phyloP scores from a whole-genome alignment of 2,329 filamentous ascomycete species.

The Leptographium flavum region DNA sequence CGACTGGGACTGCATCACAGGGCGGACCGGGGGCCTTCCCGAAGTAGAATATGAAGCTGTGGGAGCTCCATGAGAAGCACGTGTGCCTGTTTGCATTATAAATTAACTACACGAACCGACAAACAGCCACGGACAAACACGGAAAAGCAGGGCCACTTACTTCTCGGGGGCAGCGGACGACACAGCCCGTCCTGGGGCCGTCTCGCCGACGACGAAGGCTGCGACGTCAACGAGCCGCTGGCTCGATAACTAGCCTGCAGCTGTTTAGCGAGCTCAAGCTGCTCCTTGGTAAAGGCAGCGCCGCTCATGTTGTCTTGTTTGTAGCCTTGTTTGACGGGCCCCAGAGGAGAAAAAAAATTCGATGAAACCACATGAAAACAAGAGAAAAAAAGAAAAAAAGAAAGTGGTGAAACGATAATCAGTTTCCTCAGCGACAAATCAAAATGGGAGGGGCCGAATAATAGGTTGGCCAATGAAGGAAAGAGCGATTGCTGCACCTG shows the following conservation, averaged over 20 bases:
- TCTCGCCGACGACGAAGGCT: not conserved
- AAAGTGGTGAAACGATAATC: too few relatives aligned
- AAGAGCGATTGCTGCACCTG: too few relatives aligned
- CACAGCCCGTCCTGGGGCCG: not conserved
- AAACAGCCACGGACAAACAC: not conserved
- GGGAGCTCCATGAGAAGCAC: not conserved
- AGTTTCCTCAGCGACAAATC: too few relatives aligned
- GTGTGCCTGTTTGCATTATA: not conserved
- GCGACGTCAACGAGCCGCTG: conserved; percentile 4
- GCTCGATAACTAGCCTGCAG: conserved; percentile 4
- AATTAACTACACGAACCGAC: too few relatives aligned
- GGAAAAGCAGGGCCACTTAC: not conserved
- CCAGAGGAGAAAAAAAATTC: too few relatives aligned
- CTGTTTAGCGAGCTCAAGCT: conserved; percentile 9
- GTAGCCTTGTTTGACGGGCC: not conserved
- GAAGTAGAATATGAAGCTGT: too few relatives aligned
- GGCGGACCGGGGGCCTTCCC: too few relatives aligned
- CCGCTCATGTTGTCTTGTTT: not conserved
- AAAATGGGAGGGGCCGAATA: not conserved
- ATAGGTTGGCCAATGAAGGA: not conserved
- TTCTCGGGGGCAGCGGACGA: not conserved
- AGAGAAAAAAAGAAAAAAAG: too few relatives aligned
- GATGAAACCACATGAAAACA: too few relatives aligned
- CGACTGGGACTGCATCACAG: too few relatives aligned
- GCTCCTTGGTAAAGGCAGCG: conserved; percentile 4